Base-by-base conservation (phyloP, 2,329 filamentous ascomycete species). In the Dendrostoma leiphaemia region DNA sequence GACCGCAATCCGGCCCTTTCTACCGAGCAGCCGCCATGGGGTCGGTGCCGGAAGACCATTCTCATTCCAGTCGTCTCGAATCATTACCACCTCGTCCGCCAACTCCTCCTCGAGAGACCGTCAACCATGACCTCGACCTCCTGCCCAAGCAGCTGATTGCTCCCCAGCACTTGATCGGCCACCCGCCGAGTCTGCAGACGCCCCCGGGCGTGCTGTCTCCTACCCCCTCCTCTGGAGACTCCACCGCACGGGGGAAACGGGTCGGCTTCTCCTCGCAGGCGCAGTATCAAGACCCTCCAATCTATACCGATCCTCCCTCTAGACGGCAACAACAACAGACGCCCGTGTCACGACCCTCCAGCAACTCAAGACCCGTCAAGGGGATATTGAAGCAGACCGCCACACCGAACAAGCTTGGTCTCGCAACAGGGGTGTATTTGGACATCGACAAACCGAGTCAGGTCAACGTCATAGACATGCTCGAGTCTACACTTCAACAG, bases 401-500 rank as follows among this genome's bases (percentile, higher is more conserved):
- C 51, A 77, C 69, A 66, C 73, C 70, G 7, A 79, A 78, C 51
- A 71, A 73, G 2, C 70, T 78, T 58, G 71, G 73, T 63, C 69
- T 70, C 59, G 69, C 59, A 64, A 73, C 68, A 71, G 69, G 71
- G 67, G 58, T 71, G 71, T 55, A 78, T 74, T 60, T 77, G 73
- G 24, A 57, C 64, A 35, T 60, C 65, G 59, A 71, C 58, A 53
- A 66, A 62, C 55, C 57, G 1, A 60, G 58, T 12, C 64, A 71
- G 68, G 75, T 80, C 41, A 86, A 82, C 35, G 85, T 96, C 54
- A 80, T 82, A 60, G 84, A 84, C 62, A 94, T 97, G 86, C 74
- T 97, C 60, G 89, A 96, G 62, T 95, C 90, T 1, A 84, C 91
- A 5, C 81, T 91, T 32, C 86, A 90, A 69, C 89, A 94, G 70